Base-by-base conservation (phyloP, 106 monocot genomes). In the Allium cepa region DNA sequence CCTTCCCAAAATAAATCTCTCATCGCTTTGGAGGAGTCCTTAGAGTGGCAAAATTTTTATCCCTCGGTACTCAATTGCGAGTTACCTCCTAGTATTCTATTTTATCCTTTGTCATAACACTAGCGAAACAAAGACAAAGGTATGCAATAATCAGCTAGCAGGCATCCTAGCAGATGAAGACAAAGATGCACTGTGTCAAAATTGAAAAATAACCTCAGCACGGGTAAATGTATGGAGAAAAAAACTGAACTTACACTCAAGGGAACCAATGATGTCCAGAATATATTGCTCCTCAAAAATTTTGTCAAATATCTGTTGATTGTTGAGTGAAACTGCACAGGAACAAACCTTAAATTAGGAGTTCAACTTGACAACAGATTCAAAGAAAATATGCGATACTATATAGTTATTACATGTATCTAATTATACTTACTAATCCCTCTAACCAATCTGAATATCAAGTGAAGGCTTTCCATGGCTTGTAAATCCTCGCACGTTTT, bases 361-460 rank as follows among this genome's bases (percentile, higher is more conserved):
- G 69, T 14, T 49, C 15, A 45, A 62, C 10, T 6, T 58, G 4
- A 72, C 8, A 67, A 65, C 16, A 17, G 50, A 10, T 50, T 16
- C 10, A 61, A 65, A 49, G 65, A 17, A 67, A 36, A 17, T 28
- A 49, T 3, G 9, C 1, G 47, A 36, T 16, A 36, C 36, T 4
- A 36, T 36, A 3, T 36, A 36, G 36, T 36, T 36, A 5, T 36
- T 36, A 5, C 36, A 36, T 36, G 5, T 36, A 1, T 36, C 3
- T 36, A 36, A 36, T 36, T 36, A 3, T 47, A 88, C 96, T 81
- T 59, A 96, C 96, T 88, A 5, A 92, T 88, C 69, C 79, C 92
- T 59, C 80, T 92, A 69, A 96, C 79, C 67, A 96, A 79, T 78
- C 78, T 91, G 71, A 78, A 96, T 76, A 92, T 89, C 82, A 88